A percentile compares a stretch with the other conserved stretches of the same genome.
Conservation (phyloP, 2,329 filamentous ascomycete species). For the Zarea fungicola region DNA sequence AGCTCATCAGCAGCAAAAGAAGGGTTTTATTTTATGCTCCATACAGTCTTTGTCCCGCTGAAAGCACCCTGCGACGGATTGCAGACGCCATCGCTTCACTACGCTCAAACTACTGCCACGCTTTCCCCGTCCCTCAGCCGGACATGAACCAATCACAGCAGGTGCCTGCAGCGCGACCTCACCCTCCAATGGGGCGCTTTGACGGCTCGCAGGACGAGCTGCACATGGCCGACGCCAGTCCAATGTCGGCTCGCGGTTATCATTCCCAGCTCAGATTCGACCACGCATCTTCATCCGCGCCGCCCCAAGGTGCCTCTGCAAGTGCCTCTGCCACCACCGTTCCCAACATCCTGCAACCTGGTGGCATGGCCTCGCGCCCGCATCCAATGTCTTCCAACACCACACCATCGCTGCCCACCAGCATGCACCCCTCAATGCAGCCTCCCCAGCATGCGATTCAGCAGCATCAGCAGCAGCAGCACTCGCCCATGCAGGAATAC, state of each 20-base stretch:
- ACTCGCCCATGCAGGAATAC: constrained; percentile 48
- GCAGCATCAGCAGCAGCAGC: constrained; percentile 31
- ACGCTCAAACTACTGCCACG: background rate
- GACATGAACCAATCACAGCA: constrained; percentile 38
- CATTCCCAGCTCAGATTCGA: constrained; percentile 49
- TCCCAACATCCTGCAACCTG: constrained; percentile 55
- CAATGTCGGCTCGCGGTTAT: constrained; percentile 45
- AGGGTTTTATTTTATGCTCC: too few relatives aligned
- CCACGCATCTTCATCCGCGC: constrained; percentile 33
- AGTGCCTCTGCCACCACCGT: constrained; percentile 32
- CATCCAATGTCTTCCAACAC: constrained; percentile 36
- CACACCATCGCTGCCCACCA: constrained; percentile 41
- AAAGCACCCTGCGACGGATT: background rate
- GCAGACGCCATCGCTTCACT: constrained; percentile 4
- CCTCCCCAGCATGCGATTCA: constrained; percentile 27
- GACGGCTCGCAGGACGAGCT: constrained; percentile 42
- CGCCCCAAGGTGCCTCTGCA: constrained; percentile 23
- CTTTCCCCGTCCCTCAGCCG: background rate
- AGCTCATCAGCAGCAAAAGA: too few relatives aligned
- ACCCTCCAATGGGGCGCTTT: constrained; percentile 19
- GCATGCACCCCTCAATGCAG: constrained; percentile 39
- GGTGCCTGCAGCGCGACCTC: constrained; percentile 27
- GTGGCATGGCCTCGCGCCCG: constrained; percentile 36
- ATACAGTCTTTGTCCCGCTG: too few relatives aligned
- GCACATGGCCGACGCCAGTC: constrained; percentile 45